Evolutionary conservation across 1,139 yeast species (phyloP), one percentile per base, ranked within the genome.

Genomic region (Schwanniomyces etchellsii): DNA sequence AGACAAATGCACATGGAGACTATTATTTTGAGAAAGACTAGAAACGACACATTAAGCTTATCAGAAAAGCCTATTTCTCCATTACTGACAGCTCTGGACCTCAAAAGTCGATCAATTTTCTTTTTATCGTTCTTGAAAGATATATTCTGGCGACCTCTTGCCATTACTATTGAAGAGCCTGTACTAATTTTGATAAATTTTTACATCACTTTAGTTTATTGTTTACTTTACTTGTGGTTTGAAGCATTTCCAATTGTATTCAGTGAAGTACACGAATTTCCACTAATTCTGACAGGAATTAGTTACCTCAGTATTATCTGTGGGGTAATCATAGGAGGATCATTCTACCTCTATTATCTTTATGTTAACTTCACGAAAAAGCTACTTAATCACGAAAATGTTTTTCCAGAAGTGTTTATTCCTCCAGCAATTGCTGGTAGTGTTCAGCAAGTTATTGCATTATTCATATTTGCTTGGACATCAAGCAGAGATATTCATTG

Each of bases 211-310:
- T 52, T 77, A 44, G 60, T 70, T 13, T 77, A 77, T 49, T 67
- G 78, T 18, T 52, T 73, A 20, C 48, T 72, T 47, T 77, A 76
- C 45, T 55, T 76, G 29, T 77, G 72, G 64, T 74, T 77, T 42
- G 83, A 77, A 48, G 78, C 77, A 1, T 70, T 73, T 49, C 83
- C 84, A 5, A 60, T 76, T 30, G 75, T 74, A 2, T 76, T 69
- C 39, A 33, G 42, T 6, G 70, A 58, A 4, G 46, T 60, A 21
- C 60, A 70, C 40, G 47, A 60, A 29, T 77, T 77, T 49, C 67
- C 74, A n/a, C 42, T 60, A 26, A 57, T 76, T 13, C 69, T 70
- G 31, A 46, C 57, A 45, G 82, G 81, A 16, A 54, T 60, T 4
- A 50, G 74, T 3, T 77, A 64, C 44, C 26, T 68, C 20, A 52